These are phyloP conservation scores for Colletotrichum eleusines DNA, from an alignment of 2,329 filamentous ascomycete species.

Conservation along the genomic window DNA sequence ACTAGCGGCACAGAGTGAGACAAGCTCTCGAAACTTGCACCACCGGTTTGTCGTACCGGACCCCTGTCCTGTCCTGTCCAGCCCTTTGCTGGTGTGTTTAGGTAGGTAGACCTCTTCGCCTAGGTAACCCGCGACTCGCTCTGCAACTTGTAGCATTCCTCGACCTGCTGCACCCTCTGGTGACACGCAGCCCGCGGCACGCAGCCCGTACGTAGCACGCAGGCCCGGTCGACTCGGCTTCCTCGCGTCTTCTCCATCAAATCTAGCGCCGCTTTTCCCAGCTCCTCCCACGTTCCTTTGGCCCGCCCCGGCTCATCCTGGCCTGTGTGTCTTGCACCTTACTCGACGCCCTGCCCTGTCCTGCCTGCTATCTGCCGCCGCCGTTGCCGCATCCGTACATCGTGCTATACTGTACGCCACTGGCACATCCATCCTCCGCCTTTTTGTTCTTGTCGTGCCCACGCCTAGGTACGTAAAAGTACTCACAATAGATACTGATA, in stretches of 20 bases:
- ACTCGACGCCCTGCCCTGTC: constrained; percentile 4
- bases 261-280: neutral
- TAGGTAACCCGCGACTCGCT: constrained; percentile 14
- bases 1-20: constrained; percentile 33
- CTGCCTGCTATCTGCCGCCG: neutral
- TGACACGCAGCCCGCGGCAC: neutral
- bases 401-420: constrained; percentile 4
- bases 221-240: constrained; percentile 27
- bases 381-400: neutral
- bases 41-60: constrained; percentile 28
- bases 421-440: neutral
- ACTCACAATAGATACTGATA: neutral
- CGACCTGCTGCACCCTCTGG: neutral
- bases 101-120: neutral
- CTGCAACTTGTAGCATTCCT: constrained; percentile 17
- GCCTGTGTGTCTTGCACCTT: constrained; percentile 17
- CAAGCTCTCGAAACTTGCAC: constrained; percentile 33
- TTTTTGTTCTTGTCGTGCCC: neutral
- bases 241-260: constrained; percentile 9
- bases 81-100: neutral
- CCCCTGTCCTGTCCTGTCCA: constrained; percentile 14
- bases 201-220: too few species aligned
- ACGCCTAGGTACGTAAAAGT: neutral
- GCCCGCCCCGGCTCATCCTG: constrained; percentile 3
- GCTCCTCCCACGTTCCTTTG: constrained; percentile 4